Evolutionary conservation across 1,284 basidiomycete genomes (phyloP).

Genomic region (Pseudozyma sp.): DNA sequence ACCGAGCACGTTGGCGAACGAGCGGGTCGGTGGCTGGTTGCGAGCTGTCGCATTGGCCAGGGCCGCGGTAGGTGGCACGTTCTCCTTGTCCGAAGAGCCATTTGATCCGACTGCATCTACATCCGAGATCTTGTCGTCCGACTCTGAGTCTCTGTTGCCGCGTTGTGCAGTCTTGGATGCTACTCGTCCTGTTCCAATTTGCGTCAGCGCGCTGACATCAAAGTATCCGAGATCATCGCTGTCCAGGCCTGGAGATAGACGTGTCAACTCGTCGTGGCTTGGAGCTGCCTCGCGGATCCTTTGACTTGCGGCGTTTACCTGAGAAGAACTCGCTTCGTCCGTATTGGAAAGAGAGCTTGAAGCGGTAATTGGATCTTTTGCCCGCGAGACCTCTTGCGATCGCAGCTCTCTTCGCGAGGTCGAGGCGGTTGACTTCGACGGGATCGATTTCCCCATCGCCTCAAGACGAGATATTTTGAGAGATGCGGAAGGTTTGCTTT

Average conservation of each 20-base stretch:
- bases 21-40: constrained; percentile 3
- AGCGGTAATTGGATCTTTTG: constrained; percentile 5
- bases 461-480: no score
- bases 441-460: no score
- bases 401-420: background rate
- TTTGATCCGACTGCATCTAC: constrained; percentile 5
- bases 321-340: constrained; percentile 6
- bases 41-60: background rate
- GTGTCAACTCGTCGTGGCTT: constrained; percentile 14
- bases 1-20: constrained; percentile 14
- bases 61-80: constrained; percentile 25
- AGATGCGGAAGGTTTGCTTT: background rate
- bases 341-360: background rate
- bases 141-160: background rate
- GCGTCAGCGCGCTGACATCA: constrained; percentile 8
- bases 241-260: constrained; percentile 22
- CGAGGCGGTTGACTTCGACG: background rate
- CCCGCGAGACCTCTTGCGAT: background rate
- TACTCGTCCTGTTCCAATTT: background rate
- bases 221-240: constrained; percentile 43
- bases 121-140: constrained; percentile 2
- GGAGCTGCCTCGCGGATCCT: background rate
- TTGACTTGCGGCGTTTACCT: constrained; percentile 18
- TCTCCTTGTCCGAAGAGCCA: constrained; percentile 46
- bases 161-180: constrained; percentile 1